phyloP scores from a whole-genome alignment of 2,329 filamentous ascomycete genomes.

The Nectriaceae sp. region DNA sequence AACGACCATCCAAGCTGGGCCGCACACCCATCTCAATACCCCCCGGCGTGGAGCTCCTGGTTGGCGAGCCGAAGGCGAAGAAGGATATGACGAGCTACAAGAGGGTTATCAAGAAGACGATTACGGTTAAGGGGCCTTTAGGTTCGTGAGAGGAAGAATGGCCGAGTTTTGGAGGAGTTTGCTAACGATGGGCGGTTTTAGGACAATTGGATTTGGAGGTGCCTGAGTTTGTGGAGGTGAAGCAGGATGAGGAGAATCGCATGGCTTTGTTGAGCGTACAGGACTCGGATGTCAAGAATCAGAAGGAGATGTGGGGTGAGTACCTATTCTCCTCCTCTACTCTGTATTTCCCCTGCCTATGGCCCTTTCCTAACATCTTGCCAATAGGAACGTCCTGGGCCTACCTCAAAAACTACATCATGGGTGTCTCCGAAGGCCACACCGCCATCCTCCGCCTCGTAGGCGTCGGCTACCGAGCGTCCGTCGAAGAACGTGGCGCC shows the following conservation, averaged over 20 bases:
- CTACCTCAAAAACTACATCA: slow-evolving; percentile 86
- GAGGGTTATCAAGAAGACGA: slow-evolving; percentile 62
- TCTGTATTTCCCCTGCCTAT: neutral
- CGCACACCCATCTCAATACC: slow-evolving; percentile 78
- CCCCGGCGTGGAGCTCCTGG: slow-evolving; percentile 75
- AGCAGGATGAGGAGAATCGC: slow-evolving; percentile 63
- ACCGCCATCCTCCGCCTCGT: slow-evolving; percentile 90
- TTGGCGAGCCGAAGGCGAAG: slow-evolving; percentile 62
- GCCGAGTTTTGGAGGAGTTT: neutral
- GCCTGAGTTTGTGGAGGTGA: slow-evolving; percentile 75
- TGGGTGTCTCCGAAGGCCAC: slow-evolving; percentile 95
- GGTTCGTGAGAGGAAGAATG: slow-evolving; percentile 51
- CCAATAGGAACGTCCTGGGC: slow-evolving; percentile 86
- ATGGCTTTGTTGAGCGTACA: slow-evolving; percentile 71
- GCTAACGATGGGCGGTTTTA: slow-evolving; percentile 33
- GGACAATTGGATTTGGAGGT: slow-evolving; percentile 76
- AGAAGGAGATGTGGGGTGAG: slow-evolving; percentile 95
- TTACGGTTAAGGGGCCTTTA: slow-evolving; percentile 79
- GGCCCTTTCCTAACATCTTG: neutral
- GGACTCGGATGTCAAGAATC: slow-evolving; percentile 68
- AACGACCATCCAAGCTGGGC: slow-evolving; percentile 79
- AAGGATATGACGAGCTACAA: slow-evolving; percentile 61
- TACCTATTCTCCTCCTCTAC: slow-evolving; percentile 13
- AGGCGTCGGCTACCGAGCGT: slow-evolving; percentile 92
- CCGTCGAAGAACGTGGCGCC: slow-evolving; percentile 73